Evolutionary conservation across 768 basidiomycete genomes (phyloP).

Genomic region (Chalciporus sphaerocephalus): DNA sequence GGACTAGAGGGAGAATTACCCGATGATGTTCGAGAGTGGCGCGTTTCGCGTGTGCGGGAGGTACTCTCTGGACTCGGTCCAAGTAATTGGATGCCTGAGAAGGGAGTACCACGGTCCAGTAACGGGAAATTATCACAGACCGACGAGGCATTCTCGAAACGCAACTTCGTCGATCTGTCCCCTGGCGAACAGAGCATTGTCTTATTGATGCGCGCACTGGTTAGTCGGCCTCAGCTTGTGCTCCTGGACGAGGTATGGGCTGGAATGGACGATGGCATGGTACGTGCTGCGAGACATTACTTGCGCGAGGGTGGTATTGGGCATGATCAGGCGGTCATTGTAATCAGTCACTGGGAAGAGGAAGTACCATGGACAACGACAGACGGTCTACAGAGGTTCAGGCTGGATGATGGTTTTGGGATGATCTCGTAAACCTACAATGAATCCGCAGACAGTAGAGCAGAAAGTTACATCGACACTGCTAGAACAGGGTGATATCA

Average conservation of each 20-base stretch:
- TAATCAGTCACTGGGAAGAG: constrained; percentile 87
- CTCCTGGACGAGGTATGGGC: constrained; percentile 91
- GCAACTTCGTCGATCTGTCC: constrained; percentile 59
- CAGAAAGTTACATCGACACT: background rate
- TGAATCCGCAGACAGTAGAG: background rate
- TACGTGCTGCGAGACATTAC: constrained; percentile 58
- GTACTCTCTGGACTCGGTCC: constrained; percentile 68
- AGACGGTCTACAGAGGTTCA: constrained; percentile 46
- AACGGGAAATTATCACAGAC: background rate
- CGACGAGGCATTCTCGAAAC: constrained; percentile 42
- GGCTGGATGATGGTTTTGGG: constrained; percentile 35
- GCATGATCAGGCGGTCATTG: constrained; percentile 69
- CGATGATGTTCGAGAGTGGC: constrained; percentile 34
- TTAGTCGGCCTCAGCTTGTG: constrained; percentile 66
- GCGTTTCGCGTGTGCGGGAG: constrained; percentile 44
- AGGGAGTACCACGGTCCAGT: background rate
- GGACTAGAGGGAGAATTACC: constrained; percentile 37
- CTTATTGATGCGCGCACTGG: constrained; percentile 81
- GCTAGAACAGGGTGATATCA: background rate
- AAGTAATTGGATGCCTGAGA: constrained; percentile 38
- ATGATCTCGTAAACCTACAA: constrained; percentile 4
- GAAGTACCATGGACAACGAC: constrained; percentile 78
- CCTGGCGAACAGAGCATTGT: constrained; percentile 77
- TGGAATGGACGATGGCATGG: constrained; percentile 84
- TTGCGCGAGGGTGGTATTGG: constrained; percentile 51